Evolutionary conservation across 1,284 basidiomycete species (phyloP), one percentile per base, ranked within the genome.

Genomic region (Lentinus polychrous): DNA sequence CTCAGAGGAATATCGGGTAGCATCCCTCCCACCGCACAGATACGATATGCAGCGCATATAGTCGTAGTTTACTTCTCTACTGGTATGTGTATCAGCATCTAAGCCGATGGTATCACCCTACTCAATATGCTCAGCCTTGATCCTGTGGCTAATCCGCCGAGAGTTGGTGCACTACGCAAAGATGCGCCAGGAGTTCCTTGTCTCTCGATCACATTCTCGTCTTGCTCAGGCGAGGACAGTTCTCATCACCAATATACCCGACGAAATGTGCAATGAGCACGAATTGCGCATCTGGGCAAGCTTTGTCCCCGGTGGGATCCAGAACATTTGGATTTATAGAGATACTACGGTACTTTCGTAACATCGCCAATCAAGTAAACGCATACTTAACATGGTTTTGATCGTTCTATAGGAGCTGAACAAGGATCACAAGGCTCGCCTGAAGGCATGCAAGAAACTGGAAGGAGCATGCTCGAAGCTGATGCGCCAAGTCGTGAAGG

Each of bases 221-320:
- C 70, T 79, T 5, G 78, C 85, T 1, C 86, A 90, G 67, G 83
- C 88, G 1, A 78, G 79, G 37, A 91, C 88, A 0, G 82, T 92
- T 3, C 77, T 92, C 41, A 76, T 91, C 53, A 88, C 86, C 0
- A 78, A 80, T 42, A 77, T 91, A 8, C 86, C 86, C 1, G 72
- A 78, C 14, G 72, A 78, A 43, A 72, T 83, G 48, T 72, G 78
- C 33, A 75, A 76, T 50, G 80, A 86, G 60, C 67, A 69, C 15
- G 77, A 79, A 53, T 69, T 91, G 33, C 71, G 73, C 23, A 71
- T 75, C 46, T 78, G 88, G 45, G 84, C 83, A 49, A 74, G 74
- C 36, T 81, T 85, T 57, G 73, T 91, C 0, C 87, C 87, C 5
- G 88, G 87, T 12, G 87, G 88, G 0, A 76, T 88, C n/a, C 79